A percentile compares a stretch with the other conserved stretches of the same genome.
These are phyloP conservation scores for Candida nonsorbophila DNA, from an alignment of 805 yeast species.

Conservation along the genomic window DNA sequence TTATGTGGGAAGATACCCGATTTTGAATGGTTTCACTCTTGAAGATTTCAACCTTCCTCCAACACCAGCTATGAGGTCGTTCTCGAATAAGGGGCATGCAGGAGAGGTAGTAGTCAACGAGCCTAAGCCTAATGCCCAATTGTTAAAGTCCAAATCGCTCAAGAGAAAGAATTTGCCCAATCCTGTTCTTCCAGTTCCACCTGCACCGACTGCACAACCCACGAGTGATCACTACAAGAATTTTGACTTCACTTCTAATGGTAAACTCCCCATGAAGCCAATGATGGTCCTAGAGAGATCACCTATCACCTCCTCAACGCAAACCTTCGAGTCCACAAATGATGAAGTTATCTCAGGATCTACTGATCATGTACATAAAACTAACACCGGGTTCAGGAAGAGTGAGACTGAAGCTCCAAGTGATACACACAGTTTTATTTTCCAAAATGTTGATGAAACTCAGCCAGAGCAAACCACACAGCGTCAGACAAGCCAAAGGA, in stretches of 20 bases:
- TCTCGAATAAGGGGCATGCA: conserved; percentile 2
- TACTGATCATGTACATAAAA: too few species aligned
- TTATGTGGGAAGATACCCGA: conserved; percentile 34
- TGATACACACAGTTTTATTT: conserved; percentile 14
- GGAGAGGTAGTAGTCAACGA: conserved; percentile 10
- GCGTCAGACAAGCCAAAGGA: too few species aligned
- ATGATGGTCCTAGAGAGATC: conserved; percentile 28
- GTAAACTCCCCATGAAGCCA: conserved; percentile 36
- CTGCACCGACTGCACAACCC: conserved; percentile 6
- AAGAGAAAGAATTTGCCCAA: conserved; percentile 17
- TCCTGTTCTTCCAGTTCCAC: conserved; percentile 14
- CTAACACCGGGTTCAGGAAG: too few species aligned
- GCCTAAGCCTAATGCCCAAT: conserved; percentile 16
- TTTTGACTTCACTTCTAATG: conserved; percentile 39
- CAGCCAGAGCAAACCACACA: too few species aligned
- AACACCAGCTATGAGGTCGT: conserved; percentile 12
- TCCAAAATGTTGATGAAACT: too few species aligned
- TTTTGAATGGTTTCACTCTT: conserved; percentile 23
- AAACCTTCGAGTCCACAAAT: too few species aligned
- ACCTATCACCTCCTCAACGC: too few species aligned
- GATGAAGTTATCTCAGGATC: too few species aligned
- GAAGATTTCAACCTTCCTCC: conserved; percentile 31
- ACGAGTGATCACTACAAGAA: conserved; percentile 20
- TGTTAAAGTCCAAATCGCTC: conserved; percentile 17
- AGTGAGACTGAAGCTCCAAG: conserved; percentile 6